A percentile compares a stretch with the other conserved stretches of the same genome.
Conservation (phyloP, 1,284 basidiomycete species). For the Ceratobasidium sp. region DNA sequence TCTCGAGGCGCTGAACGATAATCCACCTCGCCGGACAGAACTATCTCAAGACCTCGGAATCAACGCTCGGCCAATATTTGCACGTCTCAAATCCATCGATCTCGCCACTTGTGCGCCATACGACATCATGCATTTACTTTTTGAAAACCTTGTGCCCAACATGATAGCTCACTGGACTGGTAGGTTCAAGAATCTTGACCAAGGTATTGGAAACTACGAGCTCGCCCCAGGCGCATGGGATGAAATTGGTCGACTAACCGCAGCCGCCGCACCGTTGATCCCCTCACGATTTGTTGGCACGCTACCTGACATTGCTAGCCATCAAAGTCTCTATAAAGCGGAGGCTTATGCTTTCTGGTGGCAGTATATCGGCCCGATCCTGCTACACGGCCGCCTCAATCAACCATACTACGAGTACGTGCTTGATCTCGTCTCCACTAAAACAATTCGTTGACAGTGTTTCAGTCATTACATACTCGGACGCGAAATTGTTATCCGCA, state of each 20-base stretch:
- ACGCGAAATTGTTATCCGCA: constrained; percentile 45
- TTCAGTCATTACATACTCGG: neutral
- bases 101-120: constrained; percentile 43
- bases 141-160: constrained; percentile 28
- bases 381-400: constrained; percentile 46
- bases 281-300: constrained; percentile 49
- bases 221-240: constrained; percentile 46
- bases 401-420: constrained; percentile 48
- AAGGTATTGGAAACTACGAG: constrained; percentile 40
- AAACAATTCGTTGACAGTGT: too few relatives aligned
- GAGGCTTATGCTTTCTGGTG: constrained; percentile 53
- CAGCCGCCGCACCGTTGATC: constrained; percentile 45
- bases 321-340: constrained; percentile 49
- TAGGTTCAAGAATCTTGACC: constrained; percentile 48
- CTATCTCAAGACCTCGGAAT: constrained; percentile 2
- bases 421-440: neutral
- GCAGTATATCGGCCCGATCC: constrained; percentile 47
- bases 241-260: constrained; percentile 48
- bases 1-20: neutral
- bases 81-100: neutral
- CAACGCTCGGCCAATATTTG: constrained; percentile 18
- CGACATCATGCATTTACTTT: constrained; percentile 51
- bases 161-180: constrained; percentile 49
- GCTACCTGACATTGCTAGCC: constrained; percentile 47
- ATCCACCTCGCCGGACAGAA: neutral